Percentiles rank a stretch among this genome's conserved stretches.
Evolutionary conservation across 75 land plant genomes (phyloP).

Genomic region (Pinus tabuliformis): DNA sequence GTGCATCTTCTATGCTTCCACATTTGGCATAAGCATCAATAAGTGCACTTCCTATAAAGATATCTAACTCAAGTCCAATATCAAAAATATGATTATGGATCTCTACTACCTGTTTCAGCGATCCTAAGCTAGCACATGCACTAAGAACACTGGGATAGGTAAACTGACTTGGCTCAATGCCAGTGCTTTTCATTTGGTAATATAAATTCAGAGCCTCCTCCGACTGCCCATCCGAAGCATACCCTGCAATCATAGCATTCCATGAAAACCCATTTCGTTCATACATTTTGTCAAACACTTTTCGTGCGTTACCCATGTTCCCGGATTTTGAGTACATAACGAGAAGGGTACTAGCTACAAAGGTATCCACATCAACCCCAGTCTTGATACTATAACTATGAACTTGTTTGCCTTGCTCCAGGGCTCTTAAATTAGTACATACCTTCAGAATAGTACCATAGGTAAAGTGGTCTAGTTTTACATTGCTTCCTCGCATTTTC

Average conservation of each 20-base stretch:
- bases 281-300: slow-evolving; percentile 20
- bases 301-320: slow-evolving; percentile 26
- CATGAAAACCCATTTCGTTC: slow-evolving; percentile 47
- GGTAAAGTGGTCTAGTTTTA: slow-evolving; percentile 33
- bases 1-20: slow-evolving; percentile 18
- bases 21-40: slow-evolving; percentile 38
- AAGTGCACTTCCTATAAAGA: slow-evolving; percentile 29
- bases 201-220: slow-evolving; percentile 28
- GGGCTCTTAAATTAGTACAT: slow-evolving; percentile 28
- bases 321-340: slow-evolving; percentile 64
- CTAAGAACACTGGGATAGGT: slow-evolving; percentile 37
- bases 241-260: slow-evolving; percentile 50
- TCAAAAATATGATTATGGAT: slow-evolving; percentile 23
- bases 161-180: slow-evolving; percentile 17
- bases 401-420: slow-evolving; percentile 28
- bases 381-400: slow-evolving; percentile 33
- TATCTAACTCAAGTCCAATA: slow-evolving; percentile 25
- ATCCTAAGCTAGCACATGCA: slow-evolving; percentile 26
- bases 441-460: slow-evolving; percentile 29
- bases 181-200: slow-evolving; percentile 24
- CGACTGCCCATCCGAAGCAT: slow-evolving; percentile 15
- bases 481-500: slow-evolving; percentile 11
- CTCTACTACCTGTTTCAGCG: slow-evolving; percentile 13
- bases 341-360: slow-evolving; percentile 42
- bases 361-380: slow-evolving; percentile 23